A percentile compares a stretch with the other conserved stretches of the same genome.
Evolutionary conservation across 2,329 filamentous ascomycete genomes (phyloP).

Genomic region (Trichoderma sp.): DNA sequence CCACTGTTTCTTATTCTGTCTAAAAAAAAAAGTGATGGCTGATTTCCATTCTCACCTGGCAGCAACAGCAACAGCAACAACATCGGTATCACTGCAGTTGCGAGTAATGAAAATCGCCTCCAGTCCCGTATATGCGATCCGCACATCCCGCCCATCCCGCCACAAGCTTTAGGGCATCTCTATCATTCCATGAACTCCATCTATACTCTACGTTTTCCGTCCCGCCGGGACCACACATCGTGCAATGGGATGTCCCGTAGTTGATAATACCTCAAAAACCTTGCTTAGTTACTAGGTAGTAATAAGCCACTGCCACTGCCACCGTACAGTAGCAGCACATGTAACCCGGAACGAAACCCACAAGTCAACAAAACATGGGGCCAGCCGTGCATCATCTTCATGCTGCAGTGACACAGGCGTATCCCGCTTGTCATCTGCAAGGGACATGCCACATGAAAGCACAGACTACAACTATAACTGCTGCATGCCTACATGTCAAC

Average conservation of each 20-base stretch:
- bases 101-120: not conserved
- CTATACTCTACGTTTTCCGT: not conserved
- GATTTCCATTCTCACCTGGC: not conserved
- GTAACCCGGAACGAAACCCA: not conserved
- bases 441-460: not conserved
- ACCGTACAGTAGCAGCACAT: not conserved
- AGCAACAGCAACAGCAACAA: not conserved
- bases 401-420: not conserved
- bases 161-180: not conserved
- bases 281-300: not conserved
- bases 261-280: not conserved
- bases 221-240: not conserved
- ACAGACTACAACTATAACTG: not conserved
- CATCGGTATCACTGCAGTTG: not conserved
- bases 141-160: not conserved
- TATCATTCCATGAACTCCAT: not conserved
- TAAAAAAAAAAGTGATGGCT: not conserved
- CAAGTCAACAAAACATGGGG: not conserved
- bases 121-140: not conserved
- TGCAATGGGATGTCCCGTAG: not conserved
- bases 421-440: slow-evolving; percentile 1
- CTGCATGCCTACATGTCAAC: not conserved
- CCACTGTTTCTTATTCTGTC: not conserved
- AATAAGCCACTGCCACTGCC: not conserved
- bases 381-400: not conserved